Base-by-base conservation (phyloP, 1,284 basidiomycete genomes). In the Porogramme epimiltina region DNA sequence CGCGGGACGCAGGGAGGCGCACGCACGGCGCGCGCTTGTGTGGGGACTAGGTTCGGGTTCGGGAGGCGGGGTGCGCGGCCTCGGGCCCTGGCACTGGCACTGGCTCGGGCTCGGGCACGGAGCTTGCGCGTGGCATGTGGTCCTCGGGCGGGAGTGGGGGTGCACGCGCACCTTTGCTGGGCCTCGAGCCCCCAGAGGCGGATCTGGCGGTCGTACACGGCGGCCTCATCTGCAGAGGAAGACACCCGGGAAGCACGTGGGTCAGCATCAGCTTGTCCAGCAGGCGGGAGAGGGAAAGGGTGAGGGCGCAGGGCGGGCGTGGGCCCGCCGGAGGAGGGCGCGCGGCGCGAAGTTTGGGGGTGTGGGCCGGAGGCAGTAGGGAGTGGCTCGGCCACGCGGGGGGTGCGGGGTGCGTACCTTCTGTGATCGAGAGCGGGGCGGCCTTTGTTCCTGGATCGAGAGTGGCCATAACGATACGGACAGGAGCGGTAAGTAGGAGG, bases 171-270 rank as follows among this genome's bases (percentile, higher is more conserved):
- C 94, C 87, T 82, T 71, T 96, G 94, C 70, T 99, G 96, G 24
- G 97, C 96, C 70, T 98, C 96, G 25, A 98, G 81, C 40, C 97
- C 96, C 96, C 96, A 99, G 55, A 98, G 75, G 24, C 97, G 85
- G 75, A 99, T 98, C 73, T 98, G 96, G 36, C 96, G 87, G 72
- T 98, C 96, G 70, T 99, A 98, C 25, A 98, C 73, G 4, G 89
- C 89, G 16, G 89, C 91, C 67, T 93, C 90, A 70, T 89, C 90
- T 87, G 58, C 50, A 36, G 37, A 26, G 34, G 18, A n/a, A 31
- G 28, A 31, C 6, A 13, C 8, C 8, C 6, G 28, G 6, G 13
- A 31, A 13, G 13, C 28, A 31, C 28, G 13, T 13, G 13, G 13
- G 28, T 31, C 28, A 31, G 28, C 28, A 31, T 31, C 8, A 8